phyloP scores from a whole-genome alignment of 768 basidiomycete genomes.

The Termitomyces sp. region DNA sequence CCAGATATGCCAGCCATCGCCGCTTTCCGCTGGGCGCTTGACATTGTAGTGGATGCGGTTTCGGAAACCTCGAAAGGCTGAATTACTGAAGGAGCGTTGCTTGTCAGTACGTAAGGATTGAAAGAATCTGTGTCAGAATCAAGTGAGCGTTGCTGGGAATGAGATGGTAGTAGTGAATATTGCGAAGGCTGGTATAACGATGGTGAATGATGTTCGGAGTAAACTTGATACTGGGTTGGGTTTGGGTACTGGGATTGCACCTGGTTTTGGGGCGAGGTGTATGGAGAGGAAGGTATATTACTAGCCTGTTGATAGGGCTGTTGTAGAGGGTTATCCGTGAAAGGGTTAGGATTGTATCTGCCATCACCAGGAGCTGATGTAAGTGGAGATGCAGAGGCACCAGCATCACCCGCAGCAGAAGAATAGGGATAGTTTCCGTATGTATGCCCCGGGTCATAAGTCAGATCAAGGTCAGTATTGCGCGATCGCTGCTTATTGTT shows the following conservation, averaged over 20 bases:
- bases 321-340: conserved; percentile 23
- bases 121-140: conserved; percentile 24
- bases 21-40: conserved; percentile 52
- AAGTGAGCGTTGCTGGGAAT: conserved; percentile 22
- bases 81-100: conserved; percentile 20
- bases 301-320: conserved; percentile 17
- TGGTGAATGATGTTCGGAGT: conserved; percentile 22
- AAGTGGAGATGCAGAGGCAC: conserved; percentile 15
- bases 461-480: conserved; percentile 37
- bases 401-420: conserved; percentile 21
- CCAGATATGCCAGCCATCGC: conserved; percentile 45
- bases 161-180: conserved; percentile 19
- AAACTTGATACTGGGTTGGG: conserved; percentile 14
- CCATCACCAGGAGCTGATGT: conserved; percentile 7
- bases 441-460: conserved; percentile 28
- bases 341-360: conserved; percentile 22
- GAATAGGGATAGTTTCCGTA: conserved; percentile 29
- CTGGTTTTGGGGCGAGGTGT: conserved; percentile 8
- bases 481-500: conserved; percentile 28
- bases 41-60: conserved; percentile 24
- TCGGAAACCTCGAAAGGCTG: conserved; percentile 24
- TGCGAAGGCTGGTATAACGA: conserved; percentile 20
- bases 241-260: conserved; percentile 8
- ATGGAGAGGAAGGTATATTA: conserved; percentile 11
- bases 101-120: conserved; percentile 21